Base-by-base conservation (phyloP, 106 monocot genomes). In the Apostasia shenzhenica region DNA sequence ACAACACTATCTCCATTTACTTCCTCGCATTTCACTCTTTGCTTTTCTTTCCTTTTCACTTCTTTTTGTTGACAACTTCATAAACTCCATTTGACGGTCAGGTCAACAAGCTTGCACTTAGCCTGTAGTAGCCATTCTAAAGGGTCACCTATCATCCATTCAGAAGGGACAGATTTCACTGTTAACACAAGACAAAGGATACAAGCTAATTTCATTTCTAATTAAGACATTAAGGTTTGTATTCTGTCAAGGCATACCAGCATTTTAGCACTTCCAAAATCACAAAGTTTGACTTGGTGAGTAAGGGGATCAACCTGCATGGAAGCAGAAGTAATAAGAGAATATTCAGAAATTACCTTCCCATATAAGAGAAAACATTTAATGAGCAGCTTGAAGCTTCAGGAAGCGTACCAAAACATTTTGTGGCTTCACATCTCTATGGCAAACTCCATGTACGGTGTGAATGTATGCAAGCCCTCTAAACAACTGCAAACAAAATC, bases 391-490 rank as follows among this genome's bases (percentile, higher is more conserved):
- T 43, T 62, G 13, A 51, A 52, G 5, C 49, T 63, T 13, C 1
- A 48, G 37, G 48, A 26, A 70, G 8, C 69, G 61, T 76, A 86
- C 86, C 72, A 86, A 67, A 60, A 86, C 56, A 73, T 86, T 86
- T 71, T 82, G 86, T 56, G 86, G 86, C 70, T 86, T 86, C 57
- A 86, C 78, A 72, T 86, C 86, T 68, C 86, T 82, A 72, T 86
- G 86, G 55, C 82, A 86, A 73, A 86, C 82, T 41, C 79, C 79
- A 41, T 79, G 82, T 67, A 73, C 82, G 42, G 65, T 64, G 60
- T 86, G 86, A 59, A 86, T 86, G 64, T 86, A 86, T 56, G 82
- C 82, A 3, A 86, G 66, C n/a, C 78, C 86, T 67, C 76, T 82
- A 73, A 86, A 82, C 37, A 86, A 69, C 86, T 86, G 86, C 42